Conservation (phyloP, 495 filamentous ascomycete species). For the Penicillium flavigenum region DNA sequence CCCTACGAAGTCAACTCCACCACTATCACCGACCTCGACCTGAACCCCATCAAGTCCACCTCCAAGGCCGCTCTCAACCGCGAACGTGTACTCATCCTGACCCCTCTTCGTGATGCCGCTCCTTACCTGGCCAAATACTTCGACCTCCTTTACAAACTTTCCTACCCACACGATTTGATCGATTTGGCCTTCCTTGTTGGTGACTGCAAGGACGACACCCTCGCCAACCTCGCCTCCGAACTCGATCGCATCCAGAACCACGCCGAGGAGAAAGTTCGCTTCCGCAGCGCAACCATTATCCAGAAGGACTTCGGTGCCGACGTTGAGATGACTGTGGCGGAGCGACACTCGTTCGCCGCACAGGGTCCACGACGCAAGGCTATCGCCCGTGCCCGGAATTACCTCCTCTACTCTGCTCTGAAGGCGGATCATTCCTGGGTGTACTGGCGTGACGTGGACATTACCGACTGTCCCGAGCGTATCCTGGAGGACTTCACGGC, state of each 20-base stretch:
- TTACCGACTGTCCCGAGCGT: conserved; percentile 79
- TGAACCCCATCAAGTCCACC: conserved; percentile 84
- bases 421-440: conserved; percentile 97
- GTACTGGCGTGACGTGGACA: conserved; percentile 98
- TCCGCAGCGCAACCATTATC: conserved; percentile 78
- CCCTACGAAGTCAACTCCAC: conserved; percentile 79
- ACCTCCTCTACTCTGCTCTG: conserved; percentile 78
- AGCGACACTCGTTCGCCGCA: conserved; percentile 81
- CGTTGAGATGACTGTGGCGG: conserved; percentile 68
- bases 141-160: conserved; percentile 83
- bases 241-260: conserved; percentile 84
- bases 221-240: conserved; percentile 75
- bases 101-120: conserved; percentile 87
- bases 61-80: conserved; percentile 70
- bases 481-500: conserved; percentile 95
- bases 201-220: conserved; percentile 85
- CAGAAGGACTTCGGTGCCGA: conserved; percentile 84
- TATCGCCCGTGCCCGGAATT: conserved; percentile 89
- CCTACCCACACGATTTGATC: conserved; percentile 93
- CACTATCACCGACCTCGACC: conserved; percentile 73
- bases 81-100: conserved; percentile 92
- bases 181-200: conserved; percentile 93
- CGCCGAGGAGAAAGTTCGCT: conserved; percentile 68
- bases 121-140: conserved; percentile 83
- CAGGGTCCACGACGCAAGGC: conserved; percentile 89